phyloP scores from a whole-genome alignment of 805 yeast genomes.

The Nakazawaea wickerhamii region DNA sequence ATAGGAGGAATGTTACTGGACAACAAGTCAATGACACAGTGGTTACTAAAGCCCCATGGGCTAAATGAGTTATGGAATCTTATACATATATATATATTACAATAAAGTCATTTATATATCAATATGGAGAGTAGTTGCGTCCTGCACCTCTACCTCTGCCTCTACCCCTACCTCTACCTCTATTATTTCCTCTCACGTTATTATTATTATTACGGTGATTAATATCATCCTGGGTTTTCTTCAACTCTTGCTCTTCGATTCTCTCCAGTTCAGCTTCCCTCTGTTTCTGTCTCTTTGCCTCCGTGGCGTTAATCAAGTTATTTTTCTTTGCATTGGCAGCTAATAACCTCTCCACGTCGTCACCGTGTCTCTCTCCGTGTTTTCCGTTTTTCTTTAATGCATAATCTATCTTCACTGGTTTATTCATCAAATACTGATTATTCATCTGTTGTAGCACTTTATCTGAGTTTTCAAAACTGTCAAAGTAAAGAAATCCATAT shows the following conservation, averaged over 20 bases:
- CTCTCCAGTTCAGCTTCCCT: conserved; percentile 1
- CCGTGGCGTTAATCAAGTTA: conserved; percentile 15
- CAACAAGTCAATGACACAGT: conserved; percentile 6
- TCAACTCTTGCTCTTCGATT: neutral
- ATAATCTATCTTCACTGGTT: conserved; percentile 54
- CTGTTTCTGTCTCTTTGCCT: neutral
- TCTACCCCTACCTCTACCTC: conserved; percentile 4
- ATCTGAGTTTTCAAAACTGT: conserved; percentile 64
- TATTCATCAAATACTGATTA: conserved; percentile 64
- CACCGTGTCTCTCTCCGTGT: conserved; percentile 64
- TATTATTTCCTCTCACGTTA: neutral
- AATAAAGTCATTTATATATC: neutral
- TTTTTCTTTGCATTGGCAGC: conserved; percentile 57
- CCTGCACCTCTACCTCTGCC: conserved; percentile 5
- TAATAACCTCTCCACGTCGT: conserved; percentile 63
- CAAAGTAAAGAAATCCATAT: conserved; percentile 61
- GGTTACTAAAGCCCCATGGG: conserved; percentile 22
- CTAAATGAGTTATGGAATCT: conserved; percentile 6
- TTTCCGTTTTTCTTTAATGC: conserved; percentile 62
- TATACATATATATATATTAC: neutral
- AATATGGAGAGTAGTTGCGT: conserved; percentile 3
- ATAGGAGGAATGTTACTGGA: conserved; percentile 5
- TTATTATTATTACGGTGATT: neutral
- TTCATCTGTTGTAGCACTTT: conserved; percentile 64
- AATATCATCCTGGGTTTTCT: neutral